These are phyloP conservation scores for Colletotrichum orbiculare DNA, from an alignment of 2,329 filamentous ascomycete species.

Conservation along the genomic window DNA sequence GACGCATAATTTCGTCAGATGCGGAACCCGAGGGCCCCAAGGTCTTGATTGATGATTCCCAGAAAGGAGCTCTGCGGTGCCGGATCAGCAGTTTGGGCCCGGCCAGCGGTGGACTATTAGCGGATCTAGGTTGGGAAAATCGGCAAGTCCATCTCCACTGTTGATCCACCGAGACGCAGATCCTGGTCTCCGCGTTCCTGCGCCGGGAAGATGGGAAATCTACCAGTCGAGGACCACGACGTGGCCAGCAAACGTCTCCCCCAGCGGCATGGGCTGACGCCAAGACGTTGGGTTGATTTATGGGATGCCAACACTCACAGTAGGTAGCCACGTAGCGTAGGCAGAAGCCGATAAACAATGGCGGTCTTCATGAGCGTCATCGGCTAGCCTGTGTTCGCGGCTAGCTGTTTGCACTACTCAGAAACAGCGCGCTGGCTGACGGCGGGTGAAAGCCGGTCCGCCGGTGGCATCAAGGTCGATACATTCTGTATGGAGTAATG, in stretches of 20 bases:
- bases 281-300: slow-evolving; percentile 9
- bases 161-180: slow-evolving; percentile 11
- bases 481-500: not conserved
- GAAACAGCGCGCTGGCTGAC: slow-evolving; percentile 8
- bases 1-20: slow-evolving; percentile 22
- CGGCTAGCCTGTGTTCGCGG: not conserved
- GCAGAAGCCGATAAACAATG: slow-evolving; percentile 1
- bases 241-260: not conserved
- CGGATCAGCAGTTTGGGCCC: slow-evolving; percentile 9
- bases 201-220: not conserved
- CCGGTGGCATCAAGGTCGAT: slow-evolving; percentile 5
- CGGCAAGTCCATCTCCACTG: slow-evolving; percentile 17
- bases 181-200: slow-evolving; percentile 24
- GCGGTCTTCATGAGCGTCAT: slow-evolving; percentile 16
- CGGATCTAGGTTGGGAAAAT: slow-evolving; percentile 12
- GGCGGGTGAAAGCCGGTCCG: slow-evolving; percentile 10
- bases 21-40: slow-evolving; percentile 16
- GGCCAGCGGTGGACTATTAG: not conserved
- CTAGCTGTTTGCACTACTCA: slow-evolving; percentile 11
- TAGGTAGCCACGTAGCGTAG: slow-evolving; percentile 1
- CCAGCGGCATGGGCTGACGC: slow-evolving; percentile 8
- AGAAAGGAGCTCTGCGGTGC: slow-evolving; percentile 3
- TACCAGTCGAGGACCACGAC: too few species aligned
- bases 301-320: not conserved
- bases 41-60: slow-evolving; percentile 2